Conservation (phyloP, 192 early-diverging fungal species). For the Coemansia sp. region DNA sequence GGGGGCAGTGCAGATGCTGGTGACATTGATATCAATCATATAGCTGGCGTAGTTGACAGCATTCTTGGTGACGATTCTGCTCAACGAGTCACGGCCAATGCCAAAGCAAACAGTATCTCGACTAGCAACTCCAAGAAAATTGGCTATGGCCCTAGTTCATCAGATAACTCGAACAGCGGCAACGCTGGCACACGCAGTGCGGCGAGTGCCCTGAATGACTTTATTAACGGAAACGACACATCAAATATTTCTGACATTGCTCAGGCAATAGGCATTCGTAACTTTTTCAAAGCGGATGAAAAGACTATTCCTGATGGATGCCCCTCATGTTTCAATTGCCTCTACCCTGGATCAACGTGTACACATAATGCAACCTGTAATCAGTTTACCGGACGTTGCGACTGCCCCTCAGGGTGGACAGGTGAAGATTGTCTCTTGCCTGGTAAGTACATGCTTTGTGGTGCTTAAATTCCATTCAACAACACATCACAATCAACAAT, state of each 20-base stretch:
- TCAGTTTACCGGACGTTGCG: conserved; percentile 70
- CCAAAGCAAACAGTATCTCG: neutral
- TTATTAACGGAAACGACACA: conserved; percentile 43
- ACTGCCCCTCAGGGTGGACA: conserved; percentile 77
- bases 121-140: neutral
- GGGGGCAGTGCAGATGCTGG: neutral
- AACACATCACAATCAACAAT: no score
- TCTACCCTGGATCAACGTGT: conserved; percentile 71
- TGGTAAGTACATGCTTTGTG: conserved; percentile 27
- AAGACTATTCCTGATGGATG: conserved; percentile 57
- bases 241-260: conserved; percentile 28
- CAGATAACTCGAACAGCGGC: conserved; percentile 6
- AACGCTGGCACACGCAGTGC: conserved; percentile 16
- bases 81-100: neutral
- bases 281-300: conserved; percentile 36
- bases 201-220: conserved; percentile 21
- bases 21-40: neutral
- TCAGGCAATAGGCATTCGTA: conserved; percentile 43
- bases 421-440: conserved; percentile 75
- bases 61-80: neutral
- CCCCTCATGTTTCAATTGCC: conserved; percentile 85
- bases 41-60: conserved; percentile 1
- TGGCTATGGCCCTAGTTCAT: neutral
- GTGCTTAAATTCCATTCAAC: no score
- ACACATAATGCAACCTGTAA: conserved; percentile 75